Conservation (phyloP, 2,329 filamentous ascomycete genomes). For the Neophaeococcomyces aloes region DNA sequence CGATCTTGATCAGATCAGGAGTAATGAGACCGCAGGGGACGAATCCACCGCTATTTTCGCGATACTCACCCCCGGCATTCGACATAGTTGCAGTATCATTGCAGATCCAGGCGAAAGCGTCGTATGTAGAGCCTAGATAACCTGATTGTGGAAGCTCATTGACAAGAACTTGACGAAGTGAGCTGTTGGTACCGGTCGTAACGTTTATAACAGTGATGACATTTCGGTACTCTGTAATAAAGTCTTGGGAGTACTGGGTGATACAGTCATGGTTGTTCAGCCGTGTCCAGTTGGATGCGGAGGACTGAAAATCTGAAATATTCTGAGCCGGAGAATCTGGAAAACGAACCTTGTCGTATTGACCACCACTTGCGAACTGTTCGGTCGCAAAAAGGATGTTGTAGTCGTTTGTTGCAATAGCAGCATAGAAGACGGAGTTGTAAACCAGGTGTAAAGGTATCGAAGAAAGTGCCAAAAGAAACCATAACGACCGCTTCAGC, state of each 20-base stretch:
- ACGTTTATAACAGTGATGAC: slow-evolving; percentile 9
- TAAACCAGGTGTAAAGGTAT: slow-evolving; percentile 17
- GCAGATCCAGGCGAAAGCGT: slow-evolving; percentile 19
- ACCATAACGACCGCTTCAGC: slow-evolving; percentile 26
- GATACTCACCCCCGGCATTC: slow-evolving; percentile 13
- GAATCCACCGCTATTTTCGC: slow-evolving; percentile 1
- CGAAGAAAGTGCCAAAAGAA: slow-evolving; percentile 33
- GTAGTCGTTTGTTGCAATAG: slow-evolving; percentile 17
- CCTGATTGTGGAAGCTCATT: slow-evolving; percentile 14
- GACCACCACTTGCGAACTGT: slow-evolving; percentile 4
- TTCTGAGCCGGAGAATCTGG: slow-evolving; percentile 1
- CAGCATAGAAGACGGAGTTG: slow-evolving; percentile 14
- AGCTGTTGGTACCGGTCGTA: neutral
- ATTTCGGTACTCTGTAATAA: slow-evolving; percentile 10
- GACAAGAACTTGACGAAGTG: slow-evolving; percentile 5
- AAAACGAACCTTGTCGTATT: slow-evolving; percentile 8
- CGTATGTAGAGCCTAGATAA: slow-evolving; percentile 12
- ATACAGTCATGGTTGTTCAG: slow-evolving; percentile 13
- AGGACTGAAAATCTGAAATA: slow-evolving; percentile 1
- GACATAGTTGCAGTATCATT: slow-evolving; percentile 14
- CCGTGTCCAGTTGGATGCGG: neutral
- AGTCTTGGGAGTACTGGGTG: slow-evolving; percentile 14
- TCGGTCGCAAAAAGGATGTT: slow-evolving; percentile 10
- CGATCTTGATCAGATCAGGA: neutral
- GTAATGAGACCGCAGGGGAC: slow-evolving; percentile 1